These are phyloP conservation scores for Vigna mungo DNA, from an alignment of 306 rosid species.

Conservation along the genomic window DNA sequence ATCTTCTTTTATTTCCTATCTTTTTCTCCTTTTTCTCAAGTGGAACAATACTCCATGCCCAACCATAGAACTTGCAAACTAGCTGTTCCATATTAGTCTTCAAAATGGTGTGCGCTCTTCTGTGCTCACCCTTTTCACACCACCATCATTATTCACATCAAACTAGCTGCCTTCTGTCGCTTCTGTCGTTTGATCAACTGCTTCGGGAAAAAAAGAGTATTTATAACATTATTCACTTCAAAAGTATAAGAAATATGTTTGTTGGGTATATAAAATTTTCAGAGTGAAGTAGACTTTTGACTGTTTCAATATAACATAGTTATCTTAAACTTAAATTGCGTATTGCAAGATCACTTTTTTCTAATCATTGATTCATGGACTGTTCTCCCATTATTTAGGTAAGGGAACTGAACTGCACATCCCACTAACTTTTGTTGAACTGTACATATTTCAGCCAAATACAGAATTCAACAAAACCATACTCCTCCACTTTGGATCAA, in stretches of 20 bases:
- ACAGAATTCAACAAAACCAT: conserved; percentile 1
- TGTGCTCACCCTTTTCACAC: conserved; percentile 42
- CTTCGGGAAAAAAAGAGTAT: too few species aligned
- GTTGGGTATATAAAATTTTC: too few species aligned
- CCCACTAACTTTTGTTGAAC: conserved; percentile 40
- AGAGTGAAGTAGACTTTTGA: too few species aligned
- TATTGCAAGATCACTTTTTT: background rate
- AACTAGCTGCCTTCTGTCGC: too few species aligned
- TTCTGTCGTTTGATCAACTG: too few species aligned
- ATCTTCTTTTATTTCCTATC: background rate
- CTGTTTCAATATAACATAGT: too few species aligned
- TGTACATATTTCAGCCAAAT: background rate
- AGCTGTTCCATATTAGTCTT: conserved; percentile 52
- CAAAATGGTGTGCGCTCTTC: conserved; percentile 48
- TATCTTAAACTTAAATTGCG: too few species aligned
- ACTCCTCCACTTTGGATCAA: conserved; percentile 1
- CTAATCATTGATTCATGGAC: conserved; percentile 45
- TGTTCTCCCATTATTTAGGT: conserved; percentile 40
- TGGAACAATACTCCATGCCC: conserved; percentile 4
- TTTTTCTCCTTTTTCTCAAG: background rate
- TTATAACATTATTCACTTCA: too few species aligned
- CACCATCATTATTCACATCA: background rate
- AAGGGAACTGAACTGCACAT: conserved; percentile 14
- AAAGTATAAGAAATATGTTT: too few species aligned
- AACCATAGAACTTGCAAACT: conserved; percentile 49